Evolutionary conservation across 1,284 basidiomycete genomes (phyloP).

Genomic region (Bjerkandera adusta): DNA sequence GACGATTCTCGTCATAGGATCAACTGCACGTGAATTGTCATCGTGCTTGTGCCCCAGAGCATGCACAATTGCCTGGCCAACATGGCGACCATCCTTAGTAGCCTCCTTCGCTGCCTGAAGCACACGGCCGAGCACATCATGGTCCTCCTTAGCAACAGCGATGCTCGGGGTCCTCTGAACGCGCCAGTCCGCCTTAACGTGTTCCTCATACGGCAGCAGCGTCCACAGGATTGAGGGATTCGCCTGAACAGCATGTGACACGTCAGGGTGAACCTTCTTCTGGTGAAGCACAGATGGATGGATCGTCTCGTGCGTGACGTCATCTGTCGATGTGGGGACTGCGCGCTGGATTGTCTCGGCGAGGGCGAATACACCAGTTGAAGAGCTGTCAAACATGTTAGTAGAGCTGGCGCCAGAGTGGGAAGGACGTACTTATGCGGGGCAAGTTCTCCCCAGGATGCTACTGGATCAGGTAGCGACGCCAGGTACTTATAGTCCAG

Average conservation of each 20-base stretch:
- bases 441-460: slow-evolving; percentile 56
- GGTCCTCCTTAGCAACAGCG: slow-evolving; percentile 1
- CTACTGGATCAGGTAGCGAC: slow-evolving; percentile 47
- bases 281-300: slow-evolving; percentile 60
- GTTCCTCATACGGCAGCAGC: slow-evolving; percentile 53
- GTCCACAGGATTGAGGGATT: slow-evolving; percentile 42
- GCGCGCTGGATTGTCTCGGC: slow-evolving; percentile 42
- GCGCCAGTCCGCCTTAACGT: slow-evolving; percentile 46
- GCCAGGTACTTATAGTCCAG: slow-evolving; percentile 54
- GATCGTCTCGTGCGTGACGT: slow-evolving; percentile 57
- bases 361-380: slow-evolving; percentile 50
- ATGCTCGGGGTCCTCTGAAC: slow-evolving; percentile 18
- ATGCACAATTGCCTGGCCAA: slow-evolving; percentile 2
- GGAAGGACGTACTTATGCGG: slow-evolving; percentile 56
- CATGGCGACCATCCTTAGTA: background rate
- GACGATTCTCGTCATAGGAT: slow-evolving; percentile 10
- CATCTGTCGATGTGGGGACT: slow-evolving; percentile 43
- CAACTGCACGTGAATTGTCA: background rate
- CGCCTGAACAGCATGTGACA: slow-evolving; percentile 36
- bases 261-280: slow-evolving; percentile 30
- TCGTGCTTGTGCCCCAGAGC: slow-evolving; percentile 5
- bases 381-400: slow-evolving; percentile 36
- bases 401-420: slow-evolving; percentile 1
- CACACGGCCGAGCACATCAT: slow-evolving; percentile 5
- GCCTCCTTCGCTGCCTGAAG: slow-evolving; percentile 9